Evolutionary conservation across 2,329 filamentous ascomycete genomes (phyloP).

Genomic region (Allantophomopsis lycopodina): DNA sequence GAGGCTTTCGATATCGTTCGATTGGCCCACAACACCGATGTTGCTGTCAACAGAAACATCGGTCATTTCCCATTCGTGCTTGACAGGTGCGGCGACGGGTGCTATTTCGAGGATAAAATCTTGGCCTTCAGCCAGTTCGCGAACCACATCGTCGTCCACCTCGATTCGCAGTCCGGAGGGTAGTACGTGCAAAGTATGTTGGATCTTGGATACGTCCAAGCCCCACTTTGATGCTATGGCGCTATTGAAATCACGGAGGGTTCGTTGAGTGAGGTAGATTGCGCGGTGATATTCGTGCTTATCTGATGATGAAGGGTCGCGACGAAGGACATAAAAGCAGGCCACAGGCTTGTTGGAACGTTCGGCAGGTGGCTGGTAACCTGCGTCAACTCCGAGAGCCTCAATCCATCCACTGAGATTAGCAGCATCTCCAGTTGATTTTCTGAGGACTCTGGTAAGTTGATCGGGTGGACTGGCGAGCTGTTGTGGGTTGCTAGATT

Average conservation of each 20-base stretch:
- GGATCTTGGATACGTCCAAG: slow-evolving; percentile 58
- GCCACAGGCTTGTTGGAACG: slow-evolving; percentile 60
- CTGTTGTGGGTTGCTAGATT: slow-evolving; percentile 24
- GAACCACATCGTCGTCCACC: slow-evolving; percentile 81
- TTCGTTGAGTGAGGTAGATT: slow-evolving; percentile 71
- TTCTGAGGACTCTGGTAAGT: slow-evolving; percentile 37
- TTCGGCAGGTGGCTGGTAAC: slow-evolving; percentile 69
- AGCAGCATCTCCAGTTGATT: slow-evolving; percentile 43
- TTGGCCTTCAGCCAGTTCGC: slow-evolving; percentile 75
- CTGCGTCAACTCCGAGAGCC: slow-evolving; percentile 75
- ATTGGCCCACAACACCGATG: slow-evolving; percentile 8
- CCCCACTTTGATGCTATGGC: slow-evolving; percentile 69
- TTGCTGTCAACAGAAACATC: slow-evolving; percentile 24
- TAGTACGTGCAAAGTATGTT: slow-evolving; percentile 59
- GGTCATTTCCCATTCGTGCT: slow-evolving; percentile 49
- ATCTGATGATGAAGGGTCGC: slow-evolving; percentile 28
- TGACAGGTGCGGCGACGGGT: slow-evolving; percentile 22
- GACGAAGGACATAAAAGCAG: slow-evolving; percentile 70
- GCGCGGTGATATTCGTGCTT: slow-evolving; percentile 60
- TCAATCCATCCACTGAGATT: slow-evolving; percentile 76
- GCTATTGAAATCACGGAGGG: slow-evolving; percentile 57
- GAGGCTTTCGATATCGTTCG: slow-evolving; percentile 10
- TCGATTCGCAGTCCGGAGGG: slow-evolving; percentile 67
- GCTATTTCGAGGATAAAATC: slow-evolving; percentile 69
- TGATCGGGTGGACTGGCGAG: slow-evolving; percentile 32